Percentiles rank a stretch among this genome's conserved stretches.
phyloP scores from a whole-genome alignment of 306 rosid species.

The Arachis hypogaea region DNA sequence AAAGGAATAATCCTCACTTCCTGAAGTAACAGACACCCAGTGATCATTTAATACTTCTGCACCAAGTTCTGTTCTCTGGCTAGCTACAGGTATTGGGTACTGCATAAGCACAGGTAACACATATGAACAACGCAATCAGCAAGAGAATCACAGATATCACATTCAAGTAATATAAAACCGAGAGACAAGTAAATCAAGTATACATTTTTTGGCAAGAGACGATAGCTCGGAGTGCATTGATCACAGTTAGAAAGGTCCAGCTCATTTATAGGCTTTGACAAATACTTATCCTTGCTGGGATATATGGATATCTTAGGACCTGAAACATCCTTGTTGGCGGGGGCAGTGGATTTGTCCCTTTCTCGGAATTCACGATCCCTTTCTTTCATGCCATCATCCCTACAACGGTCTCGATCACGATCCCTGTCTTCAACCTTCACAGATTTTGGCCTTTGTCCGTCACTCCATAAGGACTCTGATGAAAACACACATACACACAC shows the following conservation, averaged over 20 bases:
- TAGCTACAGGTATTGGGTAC: conserved; percentile 93
- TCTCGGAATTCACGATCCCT: conserved; percentile 70
- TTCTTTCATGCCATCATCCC: conserved; percentile 66
- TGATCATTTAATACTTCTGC: conserved; percentile 86
- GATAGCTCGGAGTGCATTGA: conserved; percentile 95
- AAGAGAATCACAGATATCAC: conserved; percentile 24
- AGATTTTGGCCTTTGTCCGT: conserved; percentile 56
- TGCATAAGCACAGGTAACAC: conserved; percentile 44
- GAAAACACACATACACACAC: conserved; percentile 24
- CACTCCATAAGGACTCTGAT: conserved; percentile 78
- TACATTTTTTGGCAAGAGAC: conserved; percentile 93
- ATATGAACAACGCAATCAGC: conserved; percentile 28
- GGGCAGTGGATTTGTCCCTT: conserved; percentile 55
- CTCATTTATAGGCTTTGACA: conserved; percentile 90
- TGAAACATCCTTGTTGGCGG: conserved; percentile 58
- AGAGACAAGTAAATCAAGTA: conserved; percentile 26
- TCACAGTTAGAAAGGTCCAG: conserved; percentile 97
- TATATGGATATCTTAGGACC: conserved; percentile 70
- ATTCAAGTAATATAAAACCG: conserved; percentile 21
- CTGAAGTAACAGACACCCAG: conserved; percentile 99
- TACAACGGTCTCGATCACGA: conserved; percentile 64
- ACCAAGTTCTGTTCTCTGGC: conserved; percentile 88
- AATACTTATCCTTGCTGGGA: conserved; percentile 90
- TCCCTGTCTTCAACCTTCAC: conserved; percentile 61
- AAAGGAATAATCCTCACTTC: conserved; percentile 98